These are phyloP conservation scores for Ilyonectria mors-panacis DNA, from an alignment of 2,329 filamentous ascomycete genomes.

Conservation along the genomic window DNA sequence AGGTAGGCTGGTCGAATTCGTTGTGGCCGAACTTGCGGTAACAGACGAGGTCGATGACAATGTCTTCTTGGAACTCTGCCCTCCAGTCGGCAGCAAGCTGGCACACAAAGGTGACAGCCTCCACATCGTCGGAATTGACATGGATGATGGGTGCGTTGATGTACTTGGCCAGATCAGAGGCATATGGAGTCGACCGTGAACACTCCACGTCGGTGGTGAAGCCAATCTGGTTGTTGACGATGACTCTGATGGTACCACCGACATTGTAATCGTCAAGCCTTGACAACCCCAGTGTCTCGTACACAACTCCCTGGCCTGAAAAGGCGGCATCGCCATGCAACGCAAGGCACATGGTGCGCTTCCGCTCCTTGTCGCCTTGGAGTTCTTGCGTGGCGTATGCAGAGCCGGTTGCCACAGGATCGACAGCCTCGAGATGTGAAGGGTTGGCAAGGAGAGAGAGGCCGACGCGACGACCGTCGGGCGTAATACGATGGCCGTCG, in stretches of 20 bases:
- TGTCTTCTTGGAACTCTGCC: conserved; percentile 96
- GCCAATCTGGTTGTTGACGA: conserved; percentile 99
- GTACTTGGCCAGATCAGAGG: conserved; percentile 97
- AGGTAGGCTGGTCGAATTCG: conserved; percentile 98
- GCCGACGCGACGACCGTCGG: conserved; percentile 96
- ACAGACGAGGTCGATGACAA: conserved; percentile 97
- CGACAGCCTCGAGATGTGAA: conserved; percentile 96
- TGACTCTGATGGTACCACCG: conserved; percentile 93
- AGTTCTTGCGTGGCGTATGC: conserved; percentile 97
- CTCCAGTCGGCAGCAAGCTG: conserved; percentile 98
- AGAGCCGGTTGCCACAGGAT: conserved; percentile 96
- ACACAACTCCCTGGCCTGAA: conserved; percentile 95
- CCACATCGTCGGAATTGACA: conserved; percentile 97
- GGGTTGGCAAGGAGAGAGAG: conserved; percentile 97
- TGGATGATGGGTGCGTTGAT: conserved; percentile 99
- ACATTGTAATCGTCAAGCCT: conserved; percentile 95
- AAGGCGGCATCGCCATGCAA: conserved; percentile 98
- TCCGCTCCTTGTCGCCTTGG: conserved; percentile 89
- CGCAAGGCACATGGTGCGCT: conserved; percentile 91
- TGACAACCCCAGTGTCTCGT: conserved; percentile 98
- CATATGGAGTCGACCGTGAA: conserved; percentile 96
- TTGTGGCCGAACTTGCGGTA: conserved; percentile 99
- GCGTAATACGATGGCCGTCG: conserved; percentile 98
- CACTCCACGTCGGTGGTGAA: conserved; percentile 98
- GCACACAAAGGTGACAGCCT: conserved; percentile 97